Evolutionary conservation across 2,329 filamentous ascomycete species (phyloP).

Genomic region (Myriosclerotinia curreyana): DNA sequence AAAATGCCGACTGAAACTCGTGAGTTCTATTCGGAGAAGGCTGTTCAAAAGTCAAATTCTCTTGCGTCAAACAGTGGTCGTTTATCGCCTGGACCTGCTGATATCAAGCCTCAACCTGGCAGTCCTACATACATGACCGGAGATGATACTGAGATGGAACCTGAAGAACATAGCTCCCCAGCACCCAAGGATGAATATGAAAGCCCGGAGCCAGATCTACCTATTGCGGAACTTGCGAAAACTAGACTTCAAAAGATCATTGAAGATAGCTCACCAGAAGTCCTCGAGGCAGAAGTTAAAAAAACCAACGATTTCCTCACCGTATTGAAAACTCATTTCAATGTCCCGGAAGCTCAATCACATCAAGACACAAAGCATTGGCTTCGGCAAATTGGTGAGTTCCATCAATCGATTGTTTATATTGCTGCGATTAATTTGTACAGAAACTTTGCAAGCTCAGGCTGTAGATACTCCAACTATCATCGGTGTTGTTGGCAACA

Average conservation of each 20-base stretch:
- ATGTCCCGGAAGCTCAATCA: constrained; percentile 3
- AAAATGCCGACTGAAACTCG: background rate
- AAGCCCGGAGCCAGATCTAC: background rate
- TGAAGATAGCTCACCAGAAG: constrained; percentile 26
- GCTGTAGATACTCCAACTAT: constrained; percentile 32
- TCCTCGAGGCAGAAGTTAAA: constrained; percentile 34
- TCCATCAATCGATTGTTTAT: background rate
- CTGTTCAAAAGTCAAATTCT: background rate
- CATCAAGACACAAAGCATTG: constrained; percentile 33
- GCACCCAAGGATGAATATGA: background rate
- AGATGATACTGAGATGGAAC: background rate
- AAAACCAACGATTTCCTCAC: constrained; percentile 30
- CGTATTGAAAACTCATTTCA: constrained; percentile 30
- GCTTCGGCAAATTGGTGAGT: constrained; percentile 32
- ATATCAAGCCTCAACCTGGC: background rate
- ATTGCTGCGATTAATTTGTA: constrained; percentile 21
- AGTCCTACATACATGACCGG: background rate
- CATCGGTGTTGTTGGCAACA: constrained; percentile 35
- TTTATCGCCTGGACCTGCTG: background rate
- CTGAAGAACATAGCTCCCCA: background rate
- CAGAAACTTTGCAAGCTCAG: constrained; percentile 25
- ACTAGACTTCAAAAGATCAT: constrained; percentile 31
- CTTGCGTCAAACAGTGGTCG: background rate
- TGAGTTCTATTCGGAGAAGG: background rate
- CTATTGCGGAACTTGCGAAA: background rate